phyloP scores from a whole-genome alignment of 2,329 filamentous ascomycete genomes.

The Ophiostoma populinum region DNA sequence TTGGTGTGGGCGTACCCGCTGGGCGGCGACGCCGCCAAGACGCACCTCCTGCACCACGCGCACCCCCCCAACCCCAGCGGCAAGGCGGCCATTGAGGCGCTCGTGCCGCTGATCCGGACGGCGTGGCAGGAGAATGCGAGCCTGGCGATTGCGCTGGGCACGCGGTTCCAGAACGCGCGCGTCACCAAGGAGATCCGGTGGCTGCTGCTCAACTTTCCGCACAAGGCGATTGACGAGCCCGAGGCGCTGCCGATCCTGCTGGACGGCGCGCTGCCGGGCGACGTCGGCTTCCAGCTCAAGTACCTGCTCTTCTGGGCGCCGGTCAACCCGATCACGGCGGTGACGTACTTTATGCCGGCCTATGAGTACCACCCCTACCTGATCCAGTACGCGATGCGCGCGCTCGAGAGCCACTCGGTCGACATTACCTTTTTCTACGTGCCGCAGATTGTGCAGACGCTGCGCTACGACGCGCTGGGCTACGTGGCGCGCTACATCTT shows the following conservation, averaged over 20 bases:
- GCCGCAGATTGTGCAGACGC: constrained; percentile 87
- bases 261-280: constrained; percentile 55
- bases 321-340: constrained; percentile 80
- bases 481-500: constrained; percentile 95
- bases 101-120: constrained; percentile 51
- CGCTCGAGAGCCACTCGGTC: constrained; percentile 84
- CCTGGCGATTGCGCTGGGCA: constrained; percentile 70
- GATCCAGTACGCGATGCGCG: constrained; percentile 91
- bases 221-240: constrained; percentile 64
- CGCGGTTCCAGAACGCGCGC: constrained; percentile 60
- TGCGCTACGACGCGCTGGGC: constrained; percentile 81
- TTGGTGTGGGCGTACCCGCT: constrained; percentile 82
- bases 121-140: constrained; percentile 79
- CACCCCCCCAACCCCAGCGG: constrained; percentile 24
- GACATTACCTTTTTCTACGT: constrained; percentile 99
- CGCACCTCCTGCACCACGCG: constrained; percentile 14
- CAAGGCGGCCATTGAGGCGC: constrained; percentile 22
- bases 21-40: constrained; percentile 37
- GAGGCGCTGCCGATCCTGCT: constrained; percentile 73
- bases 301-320: constrained; percentile 88
- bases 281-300: constrained; percentile 75
- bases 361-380: constrained; percentile 87
- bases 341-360: constrained; percentile 81
- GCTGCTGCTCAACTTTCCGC: constrained; percentile 65
- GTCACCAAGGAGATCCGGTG: constrained; percentile 62